Evolutionary conservation across 768 basidiomycete species (phyloP), one percentile per base, ranked within the genome.

Genomic region (Lactifluus piperatus): DNA sequence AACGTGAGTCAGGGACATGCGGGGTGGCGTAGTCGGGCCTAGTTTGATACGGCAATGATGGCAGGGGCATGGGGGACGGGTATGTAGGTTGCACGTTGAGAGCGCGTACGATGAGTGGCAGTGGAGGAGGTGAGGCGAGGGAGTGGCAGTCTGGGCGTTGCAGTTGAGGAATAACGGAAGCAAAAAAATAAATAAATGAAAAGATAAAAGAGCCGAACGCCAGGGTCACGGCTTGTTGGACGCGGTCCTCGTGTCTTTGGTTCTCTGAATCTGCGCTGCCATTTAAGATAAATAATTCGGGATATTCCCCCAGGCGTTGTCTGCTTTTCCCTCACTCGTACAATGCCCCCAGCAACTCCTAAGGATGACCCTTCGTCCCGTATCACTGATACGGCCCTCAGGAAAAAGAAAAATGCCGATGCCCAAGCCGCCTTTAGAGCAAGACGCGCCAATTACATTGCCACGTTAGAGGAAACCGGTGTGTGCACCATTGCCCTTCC

Each of bases 321-420:
- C 57, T 62, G 16, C 64, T 47, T 60, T 65, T 64, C 62, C 62
- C 62, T 65, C 64, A 22, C 58, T 26, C 57, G 46, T 50, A 41
- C 60, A 52, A 71, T 70, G 64, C 70, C 65, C 27, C 69, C 73
- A 65, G 62, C 71, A 36, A 61, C 69, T 60, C 66, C 74, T 51
- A 73, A 71, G 57, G 70, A 72, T 70, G 68, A 70, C 66, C 61
- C 71, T 34, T 36, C 60, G 27, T 66, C 75, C 46, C 78, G 79
- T 62, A 69, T 84, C 69, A 78, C 84, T 64, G 85, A 88, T 71
- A 79, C 85, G 13, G 83, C 84, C 34, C 76, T 87, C 66, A 76
- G 88, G 64, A 90, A 89, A 76, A 89, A 88, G 77, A 92, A 92
- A 75, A 92, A 92, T 67, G 90, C 90, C 36, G 87, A 91, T 68